Base-by-base conservation (phyloP, 1,284 basidiomycete genomes). In the Malassezia dermatis region DNA sequence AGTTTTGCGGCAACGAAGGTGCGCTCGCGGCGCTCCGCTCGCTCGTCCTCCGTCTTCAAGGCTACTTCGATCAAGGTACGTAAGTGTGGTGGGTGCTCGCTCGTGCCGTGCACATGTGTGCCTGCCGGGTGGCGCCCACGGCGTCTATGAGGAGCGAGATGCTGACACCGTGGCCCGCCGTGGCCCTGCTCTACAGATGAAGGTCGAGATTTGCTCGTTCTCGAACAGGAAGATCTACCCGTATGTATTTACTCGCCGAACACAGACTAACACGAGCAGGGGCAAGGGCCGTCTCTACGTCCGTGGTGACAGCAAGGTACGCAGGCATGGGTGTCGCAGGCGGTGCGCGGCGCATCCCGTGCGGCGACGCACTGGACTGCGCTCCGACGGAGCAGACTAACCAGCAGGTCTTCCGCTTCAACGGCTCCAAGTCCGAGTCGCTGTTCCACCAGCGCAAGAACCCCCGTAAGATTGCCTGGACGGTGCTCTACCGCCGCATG, bases 381-480 rank as follows among this genome's bases (percentile, higher is more conserved):
- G 32, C 32, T 34, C 32, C 32, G 11, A 17, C 28, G 21, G 24
- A 26, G n/a, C 19, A 24, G 24, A 26, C 47, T 53, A 53, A 58
- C 51, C 3, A 19, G 15, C 45, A 70, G 66, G 67, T 69, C 50
- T 73, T 73, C 71, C 70, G 71, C 59, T 73, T 73, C 65, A 58
- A 64, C 58, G 63, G 64, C 44, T 67, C 65, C 51, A 73, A 73
- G 84, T 86, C 83, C 76, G 83, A 91, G 71, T 96, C 91, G 61
- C 86, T 98, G 67, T 98, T 98, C 86, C 81, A 89, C 61, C 94
- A 98, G 79, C 88, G 93, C 81, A 98, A 98, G 82, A 98, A 98
- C 83, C 93, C 94, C 53, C 88, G 93, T 77, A 96, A 98, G 85
- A 90, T 98, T 79, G 87, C 93, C 65, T 98, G 93, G 94, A 98